phyloP scores from a whole-genome alignment of 805 yeast species.

The Nakazawaea anatomiae region DNA sequence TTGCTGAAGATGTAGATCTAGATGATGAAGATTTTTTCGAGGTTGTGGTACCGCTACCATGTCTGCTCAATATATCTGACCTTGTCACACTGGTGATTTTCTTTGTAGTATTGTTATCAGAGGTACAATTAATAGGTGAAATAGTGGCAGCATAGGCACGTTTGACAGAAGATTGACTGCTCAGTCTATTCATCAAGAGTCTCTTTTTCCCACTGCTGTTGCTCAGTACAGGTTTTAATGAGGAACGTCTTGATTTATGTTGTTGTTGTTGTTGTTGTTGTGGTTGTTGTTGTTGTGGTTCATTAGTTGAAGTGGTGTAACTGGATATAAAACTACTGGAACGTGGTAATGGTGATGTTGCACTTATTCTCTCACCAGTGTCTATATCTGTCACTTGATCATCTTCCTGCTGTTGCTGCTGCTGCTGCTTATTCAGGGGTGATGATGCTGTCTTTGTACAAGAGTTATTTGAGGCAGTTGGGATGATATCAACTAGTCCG shows the following conservation, averaged over 20 bases:
- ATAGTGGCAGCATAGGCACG: too few relatives aligned
- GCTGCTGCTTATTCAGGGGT: background rate
- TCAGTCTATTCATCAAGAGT: background rate
- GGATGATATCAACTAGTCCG: background rate
- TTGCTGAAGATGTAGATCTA: background rate
- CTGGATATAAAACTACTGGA: background rate
- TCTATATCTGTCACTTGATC: background rate
- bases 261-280: background rate
- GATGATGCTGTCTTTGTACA: background rate
- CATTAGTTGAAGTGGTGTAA: too few relatives aligned
- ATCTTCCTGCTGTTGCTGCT: too few relatives aligned
- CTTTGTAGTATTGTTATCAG: background rate
- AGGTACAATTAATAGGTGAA: too few relatives aligned
- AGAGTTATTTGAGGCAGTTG: background rate
- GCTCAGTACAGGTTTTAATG: background rate
- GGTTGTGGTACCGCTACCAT: background rate
- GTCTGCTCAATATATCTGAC: background rate
- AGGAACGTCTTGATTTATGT: background rate
- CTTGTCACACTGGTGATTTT: constrained; percentile 1
- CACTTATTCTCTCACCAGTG: background rate
- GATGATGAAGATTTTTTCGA: background rate
- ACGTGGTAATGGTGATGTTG: background rate
- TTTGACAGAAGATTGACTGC: background rate
- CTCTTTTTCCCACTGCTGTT: background rate
- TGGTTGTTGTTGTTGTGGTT: too few relatives aligned